Evolutionary conservation across 352 stramenopile species (phyloP), one percentile per base, ranked within the genome.

Genomic region (Pythium pyrilobum): DNA sequence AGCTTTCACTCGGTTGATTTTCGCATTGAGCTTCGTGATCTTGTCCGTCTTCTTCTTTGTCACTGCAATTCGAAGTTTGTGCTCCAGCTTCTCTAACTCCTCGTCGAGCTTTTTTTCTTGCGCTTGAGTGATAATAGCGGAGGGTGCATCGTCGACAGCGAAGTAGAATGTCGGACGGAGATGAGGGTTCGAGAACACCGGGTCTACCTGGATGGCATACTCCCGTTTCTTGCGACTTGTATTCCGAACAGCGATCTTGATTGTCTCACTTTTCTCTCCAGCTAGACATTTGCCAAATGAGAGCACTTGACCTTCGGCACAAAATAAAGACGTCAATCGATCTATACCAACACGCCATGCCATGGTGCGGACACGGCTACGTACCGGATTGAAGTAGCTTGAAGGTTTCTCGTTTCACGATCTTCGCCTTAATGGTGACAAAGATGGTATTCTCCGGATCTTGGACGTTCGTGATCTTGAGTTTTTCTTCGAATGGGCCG

Each of bases 31-130:
- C 44, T 90, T 92, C 33, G 68, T 65, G 37, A 96, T 96, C 55
- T 96, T 96, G 39, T 96, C 85, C 3, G 71, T 57, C 48, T 96
- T 96, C 57, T 96, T 96, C 66, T 96, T 96, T 13, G 85, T 96
- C 52, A 85, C 69, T 15, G 84, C 83, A 46, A 96, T 96, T 9
- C 85, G 80, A 20, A 96, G 53, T 56, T 96, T 96, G 56, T 96
- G 85, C 55, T 96, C 85, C 41, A 96, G 59, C 50, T 96, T 96
- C 43, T 96, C 85, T 41, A 96, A 41, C 52, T 96, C 85, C 69
- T 96, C 85, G 41, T 96, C 85, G 13, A 96, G 52, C 45, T 94
- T 96, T 41, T 93, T 92, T 56, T 96, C 85, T 55, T 96, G 84
- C 1, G 84, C 85, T 71, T 96, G 85, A 33, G 85, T 94, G 43